Percentiles rank a stretch among this genome's conserved stretches.
phyloP scores from a whole-genome alignment of 768 basidiomycete genomes.

The Stropharia rugosoannulata region DNA sequence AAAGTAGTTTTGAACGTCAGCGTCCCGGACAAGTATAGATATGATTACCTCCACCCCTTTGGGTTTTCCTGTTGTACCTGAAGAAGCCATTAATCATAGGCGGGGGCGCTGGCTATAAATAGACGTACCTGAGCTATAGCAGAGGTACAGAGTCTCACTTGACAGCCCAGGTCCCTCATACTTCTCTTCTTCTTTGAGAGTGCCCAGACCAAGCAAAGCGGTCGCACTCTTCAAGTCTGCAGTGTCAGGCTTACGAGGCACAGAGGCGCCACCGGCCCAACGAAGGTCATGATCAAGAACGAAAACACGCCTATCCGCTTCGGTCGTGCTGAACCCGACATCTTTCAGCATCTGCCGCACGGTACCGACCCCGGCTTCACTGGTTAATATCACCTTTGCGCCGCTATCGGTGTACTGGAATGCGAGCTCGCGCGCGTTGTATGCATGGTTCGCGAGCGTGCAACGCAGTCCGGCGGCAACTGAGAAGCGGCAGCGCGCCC shows the following conservation, averaged over 20 bases:
- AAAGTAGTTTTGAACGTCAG: not conserved
- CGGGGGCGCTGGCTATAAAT: not conserved
- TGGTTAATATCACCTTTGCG: conserved; percentile 62
- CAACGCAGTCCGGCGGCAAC: conserved; percentile 67
- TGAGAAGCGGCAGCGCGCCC: conserved; percentile 15
- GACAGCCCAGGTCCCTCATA: conserved; percentile 47
- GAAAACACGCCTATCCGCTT: conserved; percentile 55
- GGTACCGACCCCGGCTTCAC: conserved; percentile 58
- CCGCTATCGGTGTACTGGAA: conserved; percentile 71
- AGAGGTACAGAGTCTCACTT: conserved; percentile 62
- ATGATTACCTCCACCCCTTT: conserved; percentile 60
- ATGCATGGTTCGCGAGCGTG: conserved; percentile 74
- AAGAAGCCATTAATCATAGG: not conserved
- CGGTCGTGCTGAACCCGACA: conserved; percentile 42
- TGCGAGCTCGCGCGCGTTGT: conserved; percentile 64
- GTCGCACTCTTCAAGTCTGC: conserved; percentile 38
- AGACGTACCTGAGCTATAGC: conserved; percentile 47
- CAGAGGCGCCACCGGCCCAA: conserved; percentile 43
- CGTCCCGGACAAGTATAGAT: not conserved
- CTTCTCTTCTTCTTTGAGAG: conserved; percentile 49
- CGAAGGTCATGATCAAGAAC: conserved; percentile 48
- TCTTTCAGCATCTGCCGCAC: conserved; percentile 56
- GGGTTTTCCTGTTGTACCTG: conserved; percentile 75
- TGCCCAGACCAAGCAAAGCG: conserved; percentile 50
- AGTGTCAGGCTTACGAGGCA: conserved; percentile 21